Evolutionary conservation across 768 basidiomycete species (phyloP).

Genomic region (Macrolepiota fuliginosa): DNA sequence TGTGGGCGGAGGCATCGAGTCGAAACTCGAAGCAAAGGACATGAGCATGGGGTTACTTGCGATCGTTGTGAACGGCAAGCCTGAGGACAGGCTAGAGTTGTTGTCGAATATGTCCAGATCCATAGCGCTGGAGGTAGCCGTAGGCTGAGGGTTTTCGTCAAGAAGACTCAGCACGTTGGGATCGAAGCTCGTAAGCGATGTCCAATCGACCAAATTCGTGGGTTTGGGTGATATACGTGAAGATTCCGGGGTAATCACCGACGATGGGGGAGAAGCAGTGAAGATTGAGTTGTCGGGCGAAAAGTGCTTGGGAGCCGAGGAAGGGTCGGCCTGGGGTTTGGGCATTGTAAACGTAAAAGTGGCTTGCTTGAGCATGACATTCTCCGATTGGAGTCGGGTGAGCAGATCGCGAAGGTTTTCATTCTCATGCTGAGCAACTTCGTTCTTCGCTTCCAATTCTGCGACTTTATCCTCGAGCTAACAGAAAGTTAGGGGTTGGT

Average conservation of each 20-base stretch:
- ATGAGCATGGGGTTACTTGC: constrained; percentile 84
- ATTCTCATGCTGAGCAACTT: constrained; percentile 72
- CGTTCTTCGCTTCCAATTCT: constrained; percentile 81
- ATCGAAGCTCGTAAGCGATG: constrained; percentile 68
- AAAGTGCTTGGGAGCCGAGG: constrained; percentile 13
- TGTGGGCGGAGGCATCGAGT: constrained; percentile 32
- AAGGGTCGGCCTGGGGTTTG: constrained; percentile 11
- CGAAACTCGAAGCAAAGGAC: constrained; percentile 68
- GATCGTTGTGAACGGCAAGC: constrained; percentile 70
- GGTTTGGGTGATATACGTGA: constrained; percentile 31
- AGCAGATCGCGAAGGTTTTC: constrained; percentile 87
- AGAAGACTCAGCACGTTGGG: constrained; percentile 61
- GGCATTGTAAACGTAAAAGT: constrained; percentile 79
- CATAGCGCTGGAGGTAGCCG: constrained; percentile 57
- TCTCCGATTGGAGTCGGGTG: constrained; percentile 83
- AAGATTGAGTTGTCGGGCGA: constrained; percentile 18
- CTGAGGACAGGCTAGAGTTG: constrained; percentile 41
- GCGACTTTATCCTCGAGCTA: constrained; percentile 92
- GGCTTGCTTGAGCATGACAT: constrained; percentile 73
- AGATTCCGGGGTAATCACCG: constrained; percentile 29
- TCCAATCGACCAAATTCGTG: constrained; percentile 58
- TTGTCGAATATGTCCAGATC: constrained; percentile 59
- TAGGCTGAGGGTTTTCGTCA: constrained; percentile 56
- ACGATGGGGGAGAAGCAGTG: constrained; percentile 25
- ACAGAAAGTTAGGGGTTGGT: constrained; percentile 6